Evolutionary conservation across 192 early-diverging fungal genomes (phyloP).

Genomic region (Dispira simplex): DNA sequence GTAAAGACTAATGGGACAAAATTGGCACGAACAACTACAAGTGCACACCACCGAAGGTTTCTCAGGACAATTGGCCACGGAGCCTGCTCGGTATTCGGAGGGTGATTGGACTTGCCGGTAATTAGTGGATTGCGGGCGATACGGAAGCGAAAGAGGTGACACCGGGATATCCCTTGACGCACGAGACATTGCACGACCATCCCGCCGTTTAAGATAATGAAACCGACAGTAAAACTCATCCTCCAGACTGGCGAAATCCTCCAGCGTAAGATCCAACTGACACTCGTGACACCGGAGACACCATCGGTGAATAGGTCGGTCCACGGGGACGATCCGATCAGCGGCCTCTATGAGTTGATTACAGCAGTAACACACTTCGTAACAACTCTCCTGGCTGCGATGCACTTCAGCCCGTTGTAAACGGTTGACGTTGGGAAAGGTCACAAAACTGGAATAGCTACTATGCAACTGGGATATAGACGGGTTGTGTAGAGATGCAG

Average conservation of each 20-base stretch:
- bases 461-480: no score
- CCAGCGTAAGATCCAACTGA: background rate
- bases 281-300: slow-evolving; percentile 2
- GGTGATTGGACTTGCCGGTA: background rate
- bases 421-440: background rate
- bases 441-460: background rate
- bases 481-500: no score
- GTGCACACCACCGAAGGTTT: background rate
- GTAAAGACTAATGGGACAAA: slow-evolving; percentile 8
- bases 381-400: background rate
- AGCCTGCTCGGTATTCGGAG: background rate
- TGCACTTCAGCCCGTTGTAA: slow-evolving; percentile 3
- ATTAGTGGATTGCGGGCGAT: background rate
- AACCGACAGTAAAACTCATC: slow-evolving; percentile 3
- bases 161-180: no score
- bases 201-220: background rate
- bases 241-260: background rate
- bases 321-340: slow-evolving; percentile 5
- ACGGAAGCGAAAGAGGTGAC: background rate
- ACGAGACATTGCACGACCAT: no score
- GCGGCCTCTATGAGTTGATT: background rate
- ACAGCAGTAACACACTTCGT: slow-evolving; percentile 7
- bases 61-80: background rate
- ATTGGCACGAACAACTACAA: background rate
- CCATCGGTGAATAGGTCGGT: slow-evolving; percentile 3